phyloP scores from a whole-genome alignment of 2,329 filamentous ascomycete genomes.

The Colletotrichum caudatum region DNA sequence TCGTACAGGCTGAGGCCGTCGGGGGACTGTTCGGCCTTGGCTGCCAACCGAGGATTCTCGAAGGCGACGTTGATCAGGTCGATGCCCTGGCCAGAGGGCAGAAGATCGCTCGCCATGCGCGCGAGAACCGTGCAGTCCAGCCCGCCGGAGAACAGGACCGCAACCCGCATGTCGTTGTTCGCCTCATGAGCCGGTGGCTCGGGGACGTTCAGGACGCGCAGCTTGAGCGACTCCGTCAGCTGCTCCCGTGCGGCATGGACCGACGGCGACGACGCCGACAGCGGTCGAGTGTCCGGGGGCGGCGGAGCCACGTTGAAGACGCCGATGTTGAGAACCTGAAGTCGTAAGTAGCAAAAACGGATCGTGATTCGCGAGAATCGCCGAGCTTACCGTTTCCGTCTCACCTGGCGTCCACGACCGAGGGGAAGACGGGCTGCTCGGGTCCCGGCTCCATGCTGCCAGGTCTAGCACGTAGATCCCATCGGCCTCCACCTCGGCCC shows the following conservation, averaged over 20 bases:
- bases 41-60: constrained; percentile 85
- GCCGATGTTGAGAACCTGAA: constrained; percentile 66
- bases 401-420: constrained; percentile 49
- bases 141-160: constrained; percentile 92
- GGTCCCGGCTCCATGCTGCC: constrained; percentile 33
- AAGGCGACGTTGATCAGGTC: constrained; percentile 97
- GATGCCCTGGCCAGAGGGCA: constrained; percentile 76
- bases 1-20: constrained; percentile 71
- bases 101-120: constrained; percentile 79
- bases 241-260: constrained; percentile 65
- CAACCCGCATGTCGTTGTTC: constrained; percentile 66
- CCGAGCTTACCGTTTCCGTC: constrained; percentile 61
- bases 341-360: constrained; percentile 56
- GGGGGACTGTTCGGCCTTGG: constrained; percentile 51
- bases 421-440: background rate
- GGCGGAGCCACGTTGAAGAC: constrained; percentile 63
- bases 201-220: constrained; percentile 76
- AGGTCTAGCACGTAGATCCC: constrained; percentile 80
- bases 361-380: constrained; percentile 15
- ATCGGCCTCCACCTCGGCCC: constrained; percentile 86
- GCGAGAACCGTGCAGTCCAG: constrained; percentile 93
- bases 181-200: constrained; percentile 57
- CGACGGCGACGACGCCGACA: constrained; percentile 56
- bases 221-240: constrained; percentile 70
- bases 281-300: constrained; percentile 46